Conservation (phyloP, 768 basidiomycete species). For the Naganishia antarctica region DNA sequence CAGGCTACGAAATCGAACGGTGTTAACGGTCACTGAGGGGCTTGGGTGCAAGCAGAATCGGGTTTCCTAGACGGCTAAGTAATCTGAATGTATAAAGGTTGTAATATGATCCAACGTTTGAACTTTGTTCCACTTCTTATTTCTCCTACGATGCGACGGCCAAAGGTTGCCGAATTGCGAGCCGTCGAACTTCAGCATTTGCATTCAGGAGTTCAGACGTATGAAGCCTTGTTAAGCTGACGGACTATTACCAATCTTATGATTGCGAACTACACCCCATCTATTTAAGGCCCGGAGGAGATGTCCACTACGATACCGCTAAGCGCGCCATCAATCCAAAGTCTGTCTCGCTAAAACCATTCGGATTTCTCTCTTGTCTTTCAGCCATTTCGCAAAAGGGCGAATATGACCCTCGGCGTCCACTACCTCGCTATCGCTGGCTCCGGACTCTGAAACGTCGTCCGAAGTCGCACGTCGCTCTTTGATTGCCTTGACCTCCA, state of each 20-base stretch:
- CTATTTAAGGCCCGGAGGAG: too few species aligned
- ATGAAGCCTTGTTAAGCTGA: too few species aligned
- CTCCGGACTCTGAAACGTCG: constrained; percentile 27
- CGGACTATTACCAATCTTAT: too few species aligned
- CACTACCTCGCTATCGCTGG: constrained; percentile 4
- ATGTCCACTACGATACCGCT: too few species aligned
- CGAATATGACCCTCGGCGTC: constrained; percentile 9
- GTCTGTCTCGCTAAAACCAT: constrained; percentile 42
- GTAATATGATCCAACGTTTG: not conserved
- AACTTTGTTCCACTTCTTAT: not conserved
- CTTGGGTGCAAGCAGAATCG: not conserved
- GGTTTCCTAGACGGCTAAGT: too few species aligned
- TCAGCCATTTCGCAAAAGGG: constrained; percentile 77
- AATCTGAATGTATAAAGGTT: constrained; percentile 20
- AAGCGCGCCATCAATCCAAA: constrained; percentile 44
- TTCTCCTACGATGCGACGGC: too few species aligned
- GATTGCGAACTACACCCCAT: too few species aligned
- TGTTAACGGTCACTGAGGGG: constrained; percentile 20
- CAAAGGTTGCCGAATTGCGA: too few species aligned
- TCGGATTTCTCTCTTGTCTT: constrained; percentile 72
- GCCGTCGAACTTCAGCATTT: too few species aligned
- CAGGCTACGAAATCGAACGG: constrained; percentile 19
- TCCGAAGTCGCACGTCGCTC: constrained; percentile 25
- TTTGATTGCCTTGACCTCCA: constrained; percentile 56
- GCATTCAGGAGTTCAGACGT: too few species aligned